These are phyloP conservation scores for Eucalyptus virginea DNA, from an alignment of 345 rosid species.

Conservation along the genomic window DNA sequence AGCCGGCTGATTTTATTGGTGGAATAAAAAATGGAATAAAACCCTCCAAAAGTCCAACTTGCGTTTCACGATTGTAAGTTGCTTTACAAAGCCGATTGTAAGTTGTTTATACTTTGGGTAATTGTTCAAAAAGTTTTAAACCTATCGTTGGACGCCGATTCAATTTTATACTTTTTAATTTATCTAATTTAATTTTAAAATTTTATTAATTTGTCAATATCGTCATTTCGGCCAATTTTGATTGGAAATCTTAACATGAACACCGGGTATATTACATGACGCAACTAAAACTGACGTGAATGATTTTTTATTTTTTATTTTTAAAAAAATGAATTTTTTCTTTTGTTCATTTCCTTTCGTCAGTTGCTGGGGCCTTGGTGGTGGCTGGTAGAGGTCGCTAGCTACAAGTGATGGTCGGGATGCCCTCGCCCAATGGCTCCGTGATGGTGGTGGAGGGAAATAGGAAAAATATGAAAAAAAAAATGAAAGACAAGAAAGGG, in stretches of 20 bases:
- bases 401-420: neutral
- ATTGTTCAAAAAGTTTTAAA: neutral
- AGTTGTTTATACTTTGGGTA: too few species aligned
- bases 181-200: neutral
- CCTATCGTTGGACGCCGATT: accelerated
- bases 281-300: neutral
- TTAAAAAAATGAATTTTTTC: neutral
- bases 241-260: neutral
- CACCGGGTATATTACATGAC: neutral
- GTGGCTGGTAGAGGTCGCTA: neutral
- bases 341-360: neutral
- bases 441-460: neutral
- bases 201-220: neutral
- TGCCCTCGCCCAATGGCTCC: neutral
- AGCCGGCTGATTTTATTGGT: neutral
- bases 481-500: neutral
- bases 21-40: neutral
- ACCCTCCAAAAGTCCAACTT: neutral
- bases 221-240: neutral
- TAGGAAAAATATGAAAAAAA: neutral
- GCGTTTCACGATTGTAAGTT: neutral
- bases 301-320: neutral
- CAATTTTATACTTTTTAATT: neutral
- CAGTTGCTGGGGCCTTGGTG: neutral
- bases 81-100: neutral